These are phyloP conservation scores for Ogataea naganishii DNA, from an alignment of 805 yeast genomes.

Conservation along the genomic window DNA sequence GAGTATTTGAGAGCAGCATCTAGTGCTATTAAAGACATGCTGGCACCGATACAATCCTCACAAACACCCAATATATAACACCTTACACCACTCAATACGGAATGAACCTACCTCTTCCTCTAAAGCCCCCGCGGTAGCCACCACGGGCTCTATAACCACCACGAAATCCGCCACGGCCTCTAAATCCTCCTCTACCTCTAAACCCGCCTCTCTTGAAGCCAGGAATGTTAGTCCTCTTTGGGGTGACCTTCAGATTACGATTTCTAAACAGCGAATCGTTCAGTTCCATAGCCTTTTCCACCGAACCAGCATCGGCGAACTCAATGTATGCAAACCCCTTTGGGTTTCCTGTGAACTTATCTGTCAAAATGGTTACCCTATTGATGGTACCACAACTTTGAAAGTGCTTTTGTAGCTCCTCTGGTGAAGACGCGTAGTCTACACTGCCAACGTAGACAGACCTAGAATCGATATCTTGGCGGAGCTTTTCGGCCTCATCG, in stretches of 20 bases:
- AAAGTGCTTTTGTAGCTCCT: constrained; percentile 71
- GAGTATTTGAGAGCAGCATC: too few relatives aligned
- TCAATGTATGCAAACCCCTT: constrained; percentile 86
- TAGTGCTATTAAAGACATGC: too few relatives aligned
- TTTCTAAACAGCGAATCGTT: constrained; percentile 63
- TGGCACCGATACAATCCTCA: too few relatives aligned
- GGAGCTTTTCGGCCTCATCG: constrained; percentile 21
- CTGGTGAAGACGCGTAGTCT: constrained; percentile 71
- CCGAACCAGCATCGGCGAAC: constrained; percentile 60
- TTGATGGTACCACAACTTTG: constrained; percentile 63
- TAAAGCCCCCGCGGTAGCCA: constrained; percentile 14
- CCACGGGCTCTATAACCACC: constrained; percentile 17
- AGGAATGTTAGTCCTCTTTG: constrained; percentile 78
- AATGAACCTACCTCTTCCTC: constrained; percentile 24
- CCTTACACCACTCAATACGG: too few relatives aligned
- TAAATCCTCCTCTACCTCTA: constrained; percentile 14
- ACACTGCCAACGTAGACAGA: constrained; percentile 81
- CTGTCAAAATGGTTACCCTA: constrained; percentile 69
- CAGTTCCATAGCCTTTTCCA: constrained; percentile 54
- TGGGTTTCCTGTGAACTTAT: constrained; percentile 72
- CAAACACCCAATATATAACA: too few relatives aligned
- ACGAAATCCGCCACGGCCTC: constrained; percentile 15
- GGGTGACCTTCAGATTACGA: constrained; percentile 61
- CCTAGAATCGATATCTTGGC: constrained; percentile 64
- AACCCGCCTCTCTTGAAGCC: constrained; percentile 38